Evolutionary conservation across 768 basidiomycete genomes (phyloP).

Genomic region (Trametes meyenii): DNA sequence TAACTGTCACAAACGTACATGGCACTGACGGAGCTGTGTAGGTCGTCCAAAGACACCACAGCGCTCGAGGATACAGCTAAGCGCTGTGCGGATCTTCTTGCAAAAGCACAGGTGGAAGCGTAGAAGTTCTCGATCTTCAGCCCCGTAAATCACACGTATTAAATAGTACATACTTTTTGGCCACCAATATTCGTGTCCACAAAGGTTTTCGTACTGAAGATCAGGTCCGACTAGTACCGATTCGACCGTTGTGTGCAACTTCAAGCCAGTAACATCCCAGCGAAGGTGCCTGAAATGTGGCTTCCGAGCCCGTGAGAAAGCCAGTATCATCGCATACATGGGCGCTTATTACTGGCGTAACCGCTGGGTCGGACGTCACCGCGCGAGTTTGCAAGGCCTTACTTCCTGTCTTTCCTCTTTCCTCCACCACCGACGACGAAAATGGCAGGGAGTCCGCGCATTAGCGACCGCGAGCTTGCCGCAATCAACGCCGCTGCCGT

Average conservation of each 20-base stretch:
- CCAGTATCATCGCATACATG: constrained; percentile 12
- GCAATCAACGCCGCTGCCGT: constrained; percentile 88
- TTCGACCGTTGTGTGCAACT: too few species aligned
- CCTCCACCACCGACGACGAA: constrained; percentile 21
- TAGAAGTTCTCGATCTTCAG: neutral
- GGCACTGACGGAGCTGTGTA: constrained; percentile 31
- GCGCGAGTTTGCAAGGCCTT: neutral
- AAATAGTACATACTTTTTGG: too few species aligned
- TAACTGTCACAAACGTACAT: too few species aligned
- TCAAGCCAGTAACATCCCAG: too few species aligned
- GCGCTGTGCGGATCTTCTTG: constrained; percentile 44
- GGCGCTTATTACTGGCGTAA: constrained; percentile 13
- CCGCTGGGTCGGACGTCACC: constrained; percentile 24
- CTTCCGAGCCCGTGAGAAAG: constrained; percentile 21
- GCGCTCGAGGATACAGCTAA: constrained; percentile 44
- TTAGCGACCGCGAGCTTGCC: constrained; percentile 74
- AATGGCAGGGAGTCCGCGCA: constrained; percentile 55
- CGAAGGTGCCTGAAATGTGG: neutral
- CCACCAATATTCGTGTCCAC: too few species aligned
- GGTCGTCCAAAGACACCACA: constrained; percentile 50
- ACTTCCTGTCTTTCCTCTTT: constrained; percentile 4
- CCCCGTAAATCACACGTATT: too few species aligned
- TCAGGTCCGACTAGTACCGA: too few species aligned
- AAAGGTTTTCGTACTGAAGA: neutral
- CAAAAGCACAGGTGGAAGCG: neutral